Percentiles rank a stretch among this genome's conserved stretches.
Evolutionary conservation across 768 basidiomycete genomes (phyloP).

Genomic region (Scleroderma citrinum): DNA sequence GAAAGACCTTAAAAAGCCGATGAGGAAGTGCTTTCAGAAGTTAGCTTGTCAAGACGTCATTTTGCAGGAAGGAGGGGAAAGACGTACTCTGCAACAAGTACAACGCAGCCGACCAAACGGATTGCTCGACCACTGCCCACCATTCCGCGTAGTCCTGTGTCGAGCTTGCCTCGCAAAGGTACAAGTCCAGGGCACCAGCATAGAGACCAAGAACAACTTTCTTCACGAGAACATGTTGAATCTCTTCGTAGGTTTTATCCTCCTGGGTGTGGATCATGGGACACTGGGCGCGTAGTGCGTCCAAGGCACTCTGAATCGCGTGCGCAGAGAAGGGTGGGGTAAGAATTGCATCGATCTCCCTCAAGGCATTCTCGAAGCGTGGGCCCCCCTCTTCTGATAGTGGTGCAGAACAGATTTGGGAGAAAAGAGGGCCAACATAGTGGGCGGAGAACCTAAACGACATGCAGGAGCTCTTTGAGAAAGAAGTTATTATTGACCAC

Average conservation of each 20-base stretch:
- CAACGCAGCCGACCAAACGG: conserved; percentile 44
- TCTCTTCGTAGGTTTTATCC: conserved; percentile 2
- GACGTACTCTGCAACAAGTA: conserved; percentile 78
- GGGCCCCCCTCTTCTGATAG: conserved; percentile 7
- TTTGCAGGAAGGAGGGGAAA: background rate
- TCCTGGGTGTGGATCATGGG: background rate
- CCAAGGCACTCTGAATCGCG: conserved; percentile 12
- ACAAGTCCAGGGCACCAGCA: conserved; percentile 55
- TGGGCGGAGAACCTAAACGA: conserved; percentile 18
- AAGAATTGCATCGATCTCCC: conserved; percentile 15
- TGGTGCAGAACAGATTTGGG: conserved; percentile 10
- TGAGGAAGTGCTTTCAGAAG: conserved; percentile 19
- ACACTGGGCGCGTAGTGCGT: conserved; percentile 11
- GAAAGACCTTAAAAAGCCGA: conserved; percentile 29
- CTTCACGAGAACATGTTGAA: conserved; percentile 35
- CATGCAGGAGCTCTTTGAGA: too few species aligned
- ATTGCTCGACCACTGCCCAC: conserved; percentile 74
- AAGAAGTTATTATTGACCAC: too few species aligned
- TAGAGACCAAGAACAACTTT: conserved; percentile 57
- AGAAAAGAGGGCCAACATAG: conserved; percentile 21
- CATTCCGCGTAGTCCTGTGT: conserved; percentile 77
- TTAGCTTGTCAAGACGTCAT: background rate
- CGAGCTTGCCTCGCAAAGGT: conserved; percentile 59
- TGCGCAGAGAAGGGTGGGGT: conserved; percentile 14
- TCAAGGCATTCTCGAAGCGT: conserved; percentile 7